These are phyloP conservation scores for Colletotrichum filicis DNA, from an alignment of 2,329 filamentous ascomycete species.

Conservation along the genomic window DNA sequence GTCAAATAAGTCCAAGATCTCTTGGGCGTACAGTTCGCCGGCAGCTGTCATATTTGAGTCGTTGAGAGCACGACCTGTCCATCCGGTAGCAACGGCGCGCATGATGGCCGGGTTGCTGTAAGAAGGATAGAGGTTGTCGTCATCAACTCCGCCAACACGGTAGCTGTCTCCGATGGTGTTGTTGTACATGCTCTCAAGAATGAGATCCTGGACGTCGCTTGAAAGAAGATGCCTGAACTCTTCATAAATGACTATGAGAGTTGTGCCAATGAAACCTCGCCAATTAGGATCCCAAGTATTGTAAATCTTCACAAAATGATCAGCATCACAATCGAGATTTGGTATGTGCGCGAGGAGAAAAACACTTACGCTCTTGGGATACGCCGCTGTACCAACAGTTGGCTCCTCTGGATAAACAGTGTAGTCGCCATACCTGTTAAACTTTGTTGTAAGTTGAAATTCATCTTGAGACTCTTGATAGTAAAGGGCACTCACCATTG, in stretches of 20 bases:
- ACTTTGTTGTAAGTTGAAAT: background rate
- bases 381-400: slow-evolving; percentile 61
- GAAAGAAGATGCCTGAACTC: slow-evolving; percentile 62
- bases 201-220: slow-evolving; percentile 48
- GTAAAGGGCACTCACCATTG: slow-evolving; percentile 36
- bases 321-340: background rate
- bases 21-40: slow-evolving; percentile 66
- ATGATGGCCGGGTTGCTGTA: slow-evolving; percentile 57
- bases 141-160: slow-evolving; percentile 61
- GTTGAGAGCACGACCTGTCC: slow-evolving; percentile 64
- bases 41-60: slow-evolving; percentile 68
- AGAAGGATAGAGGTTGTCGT: slow-evolving; percentile 55
- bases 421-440: slow-evolving; percentile 45
- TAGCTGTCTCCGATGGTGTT: slow-evolving; percentile 69
- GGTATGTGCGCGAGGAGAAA: background rate
- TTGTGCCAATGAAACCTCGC: slow-evolving; percentile 70
- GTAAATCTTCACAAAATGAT: slow-evolving; percentile 52
- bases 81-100: slow-evolving; percentile 68
- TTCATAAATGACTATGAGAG: slow-evolving; percentile 68
- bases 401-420: slow-evolving; percentile 67
- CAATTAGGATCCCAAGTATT: slow-evolving; percentile 72
- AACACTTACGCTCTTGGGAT: slow-evolving; percentile 45
- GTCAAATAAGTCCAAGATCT: slow-evolving; percentile 67
- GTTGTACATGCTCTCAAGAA: slow-evolving; percentile 65
- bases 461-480: slow-evolving; percentile 53